Evolutionary conservation across 208 protist genomes (phyloP).

Genomic region (Vickermania ingenoplastis): DNA sequence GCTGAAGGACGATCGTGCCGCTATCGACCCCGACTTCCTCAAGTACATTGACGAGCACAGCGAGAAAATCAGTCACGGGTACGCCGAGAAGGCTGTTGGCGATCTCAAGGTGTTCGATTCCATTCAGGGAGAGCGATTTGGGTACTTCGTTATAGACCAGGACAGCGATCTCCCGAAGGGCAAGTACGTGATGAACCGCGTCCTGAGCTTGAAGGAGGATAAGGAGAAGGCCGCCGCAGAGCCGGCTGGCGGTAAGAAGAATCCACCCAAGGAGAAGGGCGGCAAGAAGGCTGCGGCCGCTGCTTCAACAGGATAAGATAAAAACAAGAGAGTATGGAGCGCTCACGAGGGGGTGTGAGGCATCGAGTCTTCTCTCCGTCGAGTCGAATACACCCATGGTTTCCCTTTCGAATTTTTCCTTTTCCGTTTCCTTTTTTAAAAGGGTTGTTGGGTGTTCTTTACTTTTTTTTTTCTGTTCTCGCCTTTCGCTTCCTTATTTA

Average conservation of each 20-base stretch:
- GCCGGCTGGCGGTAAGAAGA: slow-evolving; percentile 10
- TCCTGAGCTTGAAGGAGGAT: slow-evolving; percentile 79
- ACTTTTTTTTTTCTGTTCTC: too few species aligned
- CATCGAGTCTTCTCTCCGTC: too few species aligned
- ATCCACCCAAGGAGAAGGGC: slow-evolving; percentile 6
- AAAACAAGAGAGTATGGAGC: too few species aligned
- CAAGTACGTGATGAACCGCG: slow-evolving; percentile 83
- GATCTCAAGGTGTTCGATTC: slow-evolving; percentile 52
- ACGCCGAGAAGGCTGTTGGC: slow-evolving; percentile 50
- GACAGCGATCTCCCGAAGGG: slow-evolving; percentile 30
- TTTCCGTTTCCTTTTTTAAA: too few species aligned
- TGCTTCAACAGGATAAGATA: too few species aligned
- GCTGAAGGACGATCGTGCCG: slow-evolving; percentile 81
- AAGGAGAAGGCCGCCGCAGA: slow-evolving; percentile 49
- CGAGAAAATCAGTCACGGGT: slow-evolving; percentile 53
- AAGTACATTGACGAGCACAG: slow-evolving; percentile 84
- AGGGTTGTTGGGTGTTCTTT: too few species aligned
- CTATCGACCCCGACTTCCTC: slow-evolving; percentile 77
- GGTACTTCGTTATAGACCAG: slow-evolving; percentile 86
- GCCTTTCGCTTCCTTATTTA: too few species aligned
- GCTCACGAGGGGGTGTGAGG: too few species aligned
- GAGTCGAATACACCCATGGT: too few species aligned
- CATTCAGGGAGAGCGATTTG: slow-evolving; percentile 87
- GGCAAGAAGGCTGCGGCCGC: slow-evolving; percentile 15
- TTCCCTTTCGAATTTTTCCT: too few species aligned